A percentile compares a stretch with the other conserved stretches of the same genome.
Conservation (phyloP, 2,329 filamentous ascomycete genomes). For the Fusarium secorum region DNA sequence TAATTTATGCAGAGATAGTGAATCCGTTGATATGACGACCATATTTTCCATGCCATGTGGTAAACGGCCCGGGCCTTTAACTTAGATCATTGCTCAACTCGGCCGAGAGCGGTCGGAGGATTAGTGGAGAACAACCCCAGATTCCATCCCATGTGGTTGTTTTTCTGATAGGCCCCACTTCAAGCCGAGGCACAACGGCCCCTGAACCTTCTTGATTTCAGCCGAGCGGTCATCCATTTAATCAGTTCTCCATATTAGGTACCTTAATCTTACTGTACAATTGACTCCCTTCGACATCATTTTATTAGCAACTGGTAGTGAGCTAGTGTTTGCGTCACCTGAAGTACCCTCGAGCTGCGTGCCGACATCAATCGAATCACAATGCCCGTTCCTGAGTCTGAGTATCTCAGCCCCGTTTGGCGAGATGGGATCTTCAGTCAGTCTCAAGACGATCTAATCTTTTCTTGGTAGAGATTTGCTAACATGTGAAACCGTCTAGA, state of each 20-base stretch:
- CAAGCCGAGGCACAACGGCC: constrained; percentile 31
- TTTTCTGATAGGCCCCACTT: constrained; percentile 5
- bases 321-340: background rate
- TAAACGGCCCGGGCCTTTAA: constrained; percentile 10
- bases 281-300: background rate
- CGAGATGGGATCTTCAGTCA: constrained; percentile 85
- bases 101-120: constrained; percentile 26
- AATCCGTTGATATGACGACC: background rate
- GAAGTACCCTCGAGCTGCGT: background rate
- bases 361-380: background rate
- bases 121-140: constrained; percentile 22
- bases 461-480: background rate
- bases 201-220: background rate
- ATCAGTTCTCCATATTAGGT: background rate
- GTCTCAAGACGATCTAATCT: constrained; percentile 28
- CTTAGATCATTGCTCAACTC: constrained; percentile 16
- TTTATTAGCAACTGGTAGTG: too few relatives aligned
- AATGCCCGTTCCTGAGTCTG: constrained; percentile 75
- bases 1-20: background rate
- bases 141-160: constrained; percentile 12
- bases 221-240: background rate
- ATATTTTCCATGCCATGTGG: background rate
- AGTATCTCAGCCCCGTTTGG: constrained; percentile 86
- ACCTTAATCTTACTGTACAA: background rate
- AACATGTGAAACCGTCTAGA: constrained; percentile 57